Evolutionary conservation across 2,329 filamentous ascomycete species (phyloP), one percentile per base, ranked within the genome.

Genomic region (Penicillium italicum): DNA sequence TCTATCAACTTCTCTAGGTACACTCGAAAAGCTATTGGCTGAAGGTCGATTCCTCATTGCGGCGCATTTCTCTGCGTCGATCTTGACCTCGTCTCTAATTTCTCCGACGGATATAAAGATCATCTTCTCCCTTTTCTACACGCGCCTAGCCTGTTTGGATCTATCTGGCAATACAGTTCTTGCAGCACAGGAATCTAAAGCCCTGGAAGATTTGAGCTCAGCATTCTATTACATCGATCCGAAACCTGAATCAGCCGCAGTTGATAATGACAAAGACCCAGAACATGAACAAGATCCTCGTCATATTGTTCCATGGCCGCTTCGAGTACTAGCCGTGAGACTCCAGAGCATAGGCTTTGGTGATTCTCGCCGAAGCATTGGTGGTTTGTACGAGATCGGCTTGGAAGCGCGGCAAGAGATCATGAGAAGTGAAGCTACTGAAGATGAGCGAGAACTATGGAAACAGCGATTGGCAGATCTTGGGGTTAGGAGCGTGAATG

Each of bases 341-440:
- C 80, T 97, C 20, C 90, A 96, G 63, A 90, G 90, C 0, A 82
- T 96, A 43, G 91, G 90, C 1, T 95, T 94, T 61, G 87, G 87
- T 4, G 94, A 99, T 73, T 84, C 87, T 47, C 82, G 93, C 5
- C 82, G 92, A 58, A 89, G 90, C 4, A 87, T 99, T 55, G 93
- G 94, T 80, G 89, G 89, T 42, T 90, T 96, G 70, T 96, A 96
- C 69, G 91, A 96, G 60, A 81, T 97, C 2, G 91, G 87, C 0
- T 76, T 89, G 9, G 91, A 96, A 72, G 90, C 90, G 2, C 80
- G 91, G 18, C 76, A 78, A 2, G 80, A 82, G 54, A 77, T 90
- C 5, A 74, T 77, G 18, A 78, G 75, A 31, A 80, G 83, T 0
- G 75, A 70, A 12, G 69, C 72, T 37, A 80, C 82, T 10, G 78